Conservation (phyloP, 2,329 filamentous ascomycete genomes). For the Pezicula carpinea region DNA sequence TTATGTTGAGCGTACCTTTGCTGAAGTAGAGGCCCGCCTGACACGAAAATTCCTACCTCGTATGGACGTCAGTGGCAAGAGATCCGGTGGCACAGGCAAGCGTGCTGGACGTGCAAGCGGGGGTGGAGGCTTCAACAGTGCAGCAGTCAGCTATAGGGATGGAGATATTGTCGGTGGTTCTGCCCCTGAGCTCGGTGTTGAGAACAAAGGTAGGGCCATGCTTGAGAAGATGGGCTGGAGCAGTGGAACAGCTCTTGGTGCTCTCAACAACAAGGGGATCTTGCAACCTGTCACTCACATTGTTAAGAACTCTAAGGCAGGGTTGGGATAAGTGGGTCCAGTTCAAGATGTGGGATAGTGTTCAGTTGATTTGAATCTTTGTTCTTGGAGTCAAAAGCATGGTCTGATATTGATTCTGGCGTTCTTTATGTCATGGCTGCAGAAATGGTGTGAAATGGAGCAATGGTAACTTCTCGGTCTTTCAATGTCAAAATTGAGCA, state of each 20-base stretch:
- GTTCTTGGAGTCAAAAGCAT: neutral
- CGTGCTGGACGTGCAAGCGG: constrained; percentile 32
- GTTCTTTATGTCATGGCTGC: no score
- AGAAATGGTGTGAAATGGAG: no score
- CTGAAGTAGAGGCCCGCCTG: constrained; percentile 41
- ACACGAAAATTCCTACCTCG: constrained; percentile 52
- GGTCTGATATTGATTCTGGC: no score
- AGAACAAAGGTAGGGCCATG: constrained; percentile 82
- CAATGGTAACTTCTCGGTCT: no score
- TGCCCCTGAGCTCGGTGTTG: constrained; percentile 76
- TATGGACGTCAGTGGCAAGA: constrained; percentile 37
- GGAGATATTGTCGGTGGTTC: constrained; percentile 84
- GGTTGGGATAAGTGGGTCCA: constrained; percentile 51
- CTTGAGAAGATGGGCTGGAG: constrained; percentile 98
- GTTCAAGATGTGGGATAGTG: neutral
- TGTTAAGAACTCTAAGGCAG: constrained; percentile 81
- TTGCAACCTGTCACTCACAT: constrained; percentile 80
- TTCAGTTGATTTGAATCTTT: neutral
- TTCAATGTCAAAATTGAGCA: no score
- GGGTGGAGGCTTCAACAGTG: constrained; percentile 28
- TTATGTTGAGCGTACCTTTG: constrained; percentile 54
- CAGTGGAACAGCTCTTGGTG: constrained; percentile 77
- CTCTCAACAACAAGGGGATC: constrained; percentile 80
- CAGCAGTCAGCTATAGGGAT: constrained; percentile 62
- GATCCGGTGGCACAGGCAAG: constrained; percentile 22